Percentiles rank a stretch among this genome's conserved stretches.
Conservation (phyloP, 805 yeast species). For the Starmerella etchellsii region DNA sequence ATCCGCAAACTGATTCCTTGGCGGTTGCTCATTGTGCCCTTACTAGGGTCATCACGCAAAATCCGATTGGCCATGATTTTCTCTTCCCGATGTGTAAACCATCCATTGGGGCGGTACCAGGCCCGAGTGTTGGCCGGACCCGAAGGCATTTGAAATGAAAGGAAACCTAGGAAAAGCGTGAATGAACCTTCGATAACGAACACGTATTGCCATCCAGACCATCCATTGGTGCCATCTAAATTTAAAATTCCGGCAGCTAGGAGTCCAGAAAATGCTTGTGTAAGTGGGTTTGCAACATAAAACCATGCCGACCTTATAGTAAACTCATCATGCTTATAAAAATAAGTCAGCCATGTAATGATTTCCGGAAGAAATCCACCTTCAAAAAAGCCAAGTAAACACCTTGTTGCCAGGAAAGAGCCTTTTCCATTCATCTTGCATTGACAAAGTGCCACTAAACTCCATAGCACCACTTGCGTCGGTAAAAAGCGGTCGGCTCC, state of each 20-base stretch:
- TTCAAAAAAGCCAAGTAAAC: constrained; percentile 43
- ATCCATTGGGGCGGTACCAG: constrained; percentile 40
- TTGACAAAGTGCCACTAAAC: constrained; percentile 42
- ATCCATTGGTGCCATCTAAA: constrained; percentile 35
- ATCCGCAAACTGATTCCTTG: constrained; percentile 36
- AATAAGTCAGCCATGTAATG: constrained; percentile 52
- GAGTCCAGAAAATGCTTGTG: constrained; percentile 36
- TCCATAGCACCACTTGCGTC: constrained; percentile 45
- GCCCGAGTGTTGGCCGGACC: constrained; percentile 41
- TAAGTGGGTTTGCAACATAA: constrained; percentile 42
- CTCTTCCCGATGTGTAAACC: constrained; percentile 43
- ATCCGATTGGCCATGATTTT: constrained; percentile 47
- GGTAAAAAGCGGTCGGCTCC: constrained; percentile 61
- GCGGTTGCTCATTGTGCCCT: constrained; percentile 54
- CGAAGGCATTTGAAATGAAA: constrained; percentile 41
- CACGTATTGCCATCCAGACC: constrained; percentile 53
- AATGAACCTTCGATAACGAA: constrained; percentile 51
- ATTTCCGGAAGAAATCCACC: constrained; percentile 62
- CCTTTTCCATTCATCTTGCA: constrained; percentile 33
- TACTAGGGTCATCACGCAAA: constrained; percentile 49
- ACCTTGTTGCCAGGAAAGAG: constrained; percentile 38
- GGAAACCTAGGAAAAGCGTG: constrained; percentile 42
- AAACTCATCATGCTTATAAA: constrained; percentile 47
- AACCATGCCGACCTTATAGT: constrained; percentile 46
- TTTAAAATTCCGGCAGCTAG: constrained; percentile 43